phyloP scores from a whole-genome alignment of 176 grass and related monocot species.

The Chloris gayana region DNA sequence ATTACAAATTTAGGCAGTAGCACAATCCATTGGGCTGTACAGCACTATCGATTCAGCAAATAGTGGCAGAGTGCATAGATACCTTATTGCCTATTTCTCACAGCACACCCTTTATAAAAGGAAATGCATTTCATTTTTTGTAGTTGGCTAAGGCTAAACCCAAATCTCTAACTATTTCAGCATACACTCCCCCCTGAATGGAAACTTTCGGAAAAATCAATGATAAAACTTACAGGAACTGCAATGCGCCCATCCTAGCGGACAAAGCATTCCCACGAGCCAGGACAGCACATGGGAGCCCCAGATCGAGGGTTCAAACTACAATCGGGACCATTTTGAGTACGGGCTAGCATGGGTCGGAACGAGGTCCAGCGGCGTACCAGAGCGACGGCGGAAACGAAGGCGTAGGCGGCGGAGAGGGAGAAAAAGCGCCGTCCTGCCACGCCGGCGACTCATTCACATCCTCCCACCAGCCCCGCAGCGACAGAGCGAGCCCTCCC shows the following conservation, averaged over 20 bases:
- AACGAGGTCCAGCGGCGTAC: constrained; percentile 27
- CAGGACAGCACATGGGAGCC: neutral
- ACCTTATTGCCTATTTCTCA: neutral
- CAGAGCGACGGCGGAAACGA: constrained; percentile 79
- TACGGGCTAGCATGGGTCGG: neutral
- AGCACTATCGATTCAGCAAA: neutral
- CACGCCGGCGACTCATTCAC: constrained; percentile 66
- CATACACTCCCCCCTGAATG: neutral
- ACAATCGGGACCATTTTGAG: neutral
- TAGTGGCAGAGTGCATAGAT: constrained; percentile 16
- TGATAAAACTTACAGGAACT: neutral
- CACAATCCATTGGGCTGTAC: too few species aligned
- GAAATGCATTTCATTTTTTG: neutral
- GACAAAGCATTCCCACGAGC: constrained; percentile 1
- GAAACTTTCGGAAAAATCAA: neutral
- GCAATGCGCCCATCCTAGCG: neutral
- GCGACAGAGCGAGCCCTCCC: neutral
- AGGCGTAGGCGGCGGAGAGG: constrained; percentile 72
- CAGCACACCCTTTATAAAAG: neutral
- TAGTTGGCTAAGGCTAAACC: constrained; percentile 9
- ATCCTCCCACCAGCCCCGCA: constrained; percentile 73
- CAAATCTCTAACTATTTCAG: neutral
- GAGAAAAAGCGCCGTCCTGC: constrained; percentile 85
- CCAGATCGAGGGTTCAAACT: constrained; percentile 30
- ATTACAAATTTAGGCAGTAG: too few species aligned